Evolutionary conservation across 495 filamentous ascomycete species (phyloP).

Genomic region (Neurospora terricola): DNA sequence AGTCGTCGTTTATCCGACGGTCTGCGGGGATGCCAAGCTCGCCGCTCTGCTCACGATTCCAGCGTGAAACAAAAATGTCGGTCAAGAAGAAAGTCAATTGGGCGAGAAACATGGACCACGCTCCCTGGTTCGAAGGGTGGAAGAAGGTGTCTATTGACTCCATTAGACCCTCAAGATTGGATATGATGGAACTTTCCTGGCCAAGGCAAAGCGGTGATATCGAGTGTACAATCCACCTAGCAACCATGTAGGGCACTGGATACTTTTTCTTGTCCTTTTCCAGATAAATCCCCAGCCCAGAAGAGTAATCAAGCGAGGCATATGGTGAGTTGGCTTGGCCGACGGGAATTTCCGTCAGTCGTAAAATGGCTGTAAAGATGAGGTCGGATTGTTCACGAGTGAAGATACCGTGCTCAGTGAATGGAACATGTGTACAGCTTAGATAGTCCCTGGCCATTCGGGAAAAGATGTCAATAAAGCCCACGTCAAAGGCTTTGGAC

Average conservation of each 20-base stretch:
- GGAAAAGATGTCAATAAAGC: constrained; percentile 83
- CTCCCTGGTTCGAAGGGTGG: constrained; percentile 92
- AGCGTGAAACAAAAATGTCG: constrained; percentile 95
- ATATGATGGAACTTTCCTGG: constrained; percentile 65
- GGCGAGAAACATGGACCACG: constrained; percentile 81
- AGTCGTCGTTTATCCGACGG: constrained; percentile 61
- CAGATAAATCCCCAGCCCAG: constrained; percentile 73
- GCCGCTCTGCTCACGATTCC: constrained; percentile 88
- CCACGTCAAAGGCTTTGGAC: constrained; percentile 77
- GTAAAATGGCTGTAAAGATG: constrained; percentile 84
- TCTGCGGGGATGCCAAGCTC: constrained; percentile 79
- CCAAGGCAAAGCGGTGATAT: constrained; percentile 78
- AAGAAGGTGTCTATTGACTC: constrained; percentile 98
- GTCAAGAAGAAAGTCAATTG: constrained; percentile 88
- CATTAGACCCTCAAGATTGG: constrained; percentile 84
- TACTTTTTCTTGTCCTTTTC: constrained; percentile 90
- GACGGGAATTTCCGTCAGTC: constrained; percentile 90
- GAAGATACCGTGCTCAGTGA: constrained; percentile 82
- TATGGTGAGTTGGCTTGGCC: constrained; percentile 94
- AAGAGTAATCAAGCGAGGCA: constrained; percentile 69
- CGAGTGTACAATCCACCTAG: constrained; percentile 92
- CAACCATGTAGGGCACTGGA: constrained; percentile 81
- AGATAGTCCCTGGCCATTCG: constrained; percentile 77
- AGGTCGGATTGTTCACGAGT: constrained; percentile 84
- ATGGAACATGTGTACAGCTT: constrained; percentile 61